Evolutionary conservation across 805 yeast genomes (phyloP).

Genomic region (Ogataea ganodermae): DNA sequence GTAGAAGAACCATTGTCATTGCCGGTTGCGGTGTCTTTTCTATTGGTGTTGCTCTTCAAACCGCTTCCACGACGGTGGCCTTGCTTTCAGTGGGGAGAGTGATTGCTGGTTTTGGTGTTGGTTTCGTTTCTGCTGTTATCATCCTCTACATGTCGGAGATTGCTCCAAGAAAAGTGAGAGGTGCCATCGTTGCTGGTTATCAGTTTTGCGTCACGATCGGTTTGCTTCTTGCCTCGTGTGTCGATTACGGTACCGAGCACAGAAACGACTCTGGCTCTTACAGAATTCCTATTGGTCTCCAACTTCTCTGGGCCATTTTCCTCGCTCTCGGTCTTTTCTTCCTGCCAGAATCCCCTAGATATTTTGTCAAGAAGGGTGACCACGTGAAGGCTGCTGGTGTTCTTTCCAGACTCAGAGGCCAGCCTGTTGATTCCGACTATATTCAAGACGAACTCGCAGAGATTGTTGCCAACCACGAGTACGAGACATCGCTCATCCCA

Average conservation of each 20-base stretch:
- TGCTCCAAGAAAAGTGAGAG: constrained; percentile 77
- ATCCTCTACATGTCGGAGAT: constrained; percentile 81
- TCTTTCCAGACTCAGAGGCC: constrained; percentile 55
- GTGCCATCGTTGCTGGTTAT: constrained; percentile 73
- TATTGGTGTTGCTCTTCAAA: constrained; percentile 52
- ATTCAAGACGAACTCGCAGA: constrained; percentile 52
- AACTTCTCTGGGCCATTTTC: constrained; percentile 65
- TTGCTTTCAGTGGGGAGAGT: constrained; percentile 68
- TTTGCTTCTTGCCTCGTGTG: constrained; percentile 64
- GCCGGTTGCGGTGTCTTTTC: constrained; percentile 46
- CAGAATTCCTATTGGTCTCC: constrained; percentile 75
- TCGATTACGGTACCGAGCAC: constrained; percentile 66
- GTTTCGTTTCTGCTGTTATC: constrained; percentile 72
- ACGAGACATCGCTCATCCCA: constrained; percentile 40
- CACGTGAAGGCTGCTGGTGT: constrained; percentile 58
- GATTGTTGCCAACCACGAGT: constrained; percentile 53
- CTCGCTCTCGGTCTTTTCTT: constrained; percentile 60
- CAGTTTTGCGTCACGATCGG: constrained; percentile 72
- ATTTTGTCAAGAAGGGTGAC: constrained; percentile 55
- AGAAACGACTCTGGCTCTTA: constrained; percentile 60
- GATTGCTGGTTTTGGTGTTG: constrained; percentile 77
- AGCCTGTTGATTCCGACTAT: constrained; percentile 47
- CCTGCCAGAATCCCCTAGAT: constrained; percentile 80
- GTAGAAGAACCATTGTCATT: constrained; percentile 51
- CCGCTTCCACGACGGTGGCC: constrained; percentile 46